Evolutionary conservation across 495 filamentous ascomycete species (phyloP), one percentile per base, ranked within the genome.

Genomic region (Aspergillus ostianus): DNA sequence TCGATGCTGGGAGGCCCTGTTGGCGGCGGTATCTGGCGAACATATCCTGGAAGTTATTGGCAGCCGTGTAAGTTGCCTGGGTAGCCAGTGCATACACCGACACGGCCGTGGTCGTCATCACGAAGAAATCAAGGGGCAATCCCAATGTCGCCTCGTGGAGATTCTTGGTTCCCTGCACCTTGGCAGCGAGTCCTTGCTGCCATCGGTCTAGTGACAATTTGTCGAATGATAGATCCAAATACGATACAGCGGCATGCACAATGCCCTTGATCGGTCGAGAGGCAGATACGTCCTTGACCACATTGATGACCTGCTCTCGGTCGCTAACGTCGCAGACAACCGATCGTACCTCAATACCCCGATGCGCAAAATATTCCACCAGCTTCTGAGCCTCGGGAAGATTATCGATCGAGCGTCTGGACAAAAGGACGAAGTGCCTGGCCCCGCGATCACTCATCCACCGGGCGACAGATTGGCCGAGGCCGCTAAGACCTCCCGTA

Each of bases 21-120:
- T 10, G 12, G 30, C 30, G 53, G 17, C 53, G 53, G 19, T 55
- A 55, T 15, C 53, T 27, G 4, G 53, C 53, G 30, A 55, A 55
- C 29, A 1, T 2, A 18, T 55, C 53, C 29, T 44, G 53, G 53
- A 44, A 55, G 30, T 44, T 55, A 29, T 46, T 55, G 53, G 53
- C 53, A 17, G 53, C 53, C 3, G 19, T 44, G 53, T 55, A 55
- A 6, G 53, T 17, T 18, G 29, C 44, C 53, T 55, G 53, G 19
- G 53, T 55, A 18, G 53, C 13, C 7, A 46, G n/a, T 4, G 30
- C 30, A 6, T 8, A 23, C 4, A 55, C 36, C 4, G 36, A 44
- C 5, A 7, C 4, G 29, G 21, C 13, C 3, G 53, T 44, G 10
- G 53, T 44, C 5, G 53, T 46, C 53, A 55, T 45, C 2, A 55